These are phyloP conservation scores for Malus hybrid DNA, from an alignment of 331 rosid species.

Conservation along the genomic window DNA sequence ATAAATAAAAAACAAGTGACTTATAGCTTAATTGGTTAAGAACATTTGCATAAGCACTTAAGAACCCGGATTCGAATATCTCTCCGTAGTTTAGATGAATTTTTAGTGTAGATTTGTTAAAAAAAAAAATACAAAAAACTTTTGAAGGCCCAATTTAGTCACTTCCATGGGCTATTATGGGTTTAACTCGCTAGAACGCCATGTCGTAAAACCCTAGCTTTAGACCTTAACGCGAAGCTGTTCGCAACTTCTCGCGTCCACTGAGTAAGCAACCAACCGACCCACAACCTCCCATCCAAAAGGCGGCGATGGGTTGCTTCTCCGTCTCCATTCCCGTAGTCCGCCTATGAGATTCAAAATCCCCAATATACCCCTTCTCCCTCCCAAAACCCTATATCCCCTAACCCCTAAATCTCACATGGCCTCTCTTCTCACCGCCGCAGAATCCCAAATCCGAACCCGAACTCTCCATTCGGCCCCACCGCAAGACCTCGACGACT, in stretches of 20 bases:
- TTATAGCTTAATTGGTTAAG: no score
- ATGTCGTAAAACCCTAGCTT: no score
- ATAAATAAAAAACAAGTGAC: no score
- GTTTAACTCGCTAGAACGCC: no score
- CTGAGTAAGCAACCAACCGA: neutral
- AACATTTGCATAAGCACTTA: no score
- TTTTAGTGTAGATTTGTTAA: no score
- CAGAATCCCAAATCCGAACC: neutral
- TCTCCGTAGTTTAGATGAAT: no score
- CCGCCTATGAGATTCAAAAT: constrained; percentile 53
- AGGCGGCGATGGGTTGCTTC: constrained; percentile 11
- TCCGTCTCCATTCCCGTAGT: constrained; percentile 20
- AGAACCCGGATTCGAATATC: no score
- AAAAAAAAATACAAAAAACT: no score
- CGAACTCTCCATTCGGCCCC: constrained; percentile 15
- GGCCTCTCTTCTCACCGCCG: constrained; percentile 25
- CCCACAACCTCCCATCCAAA: neutral
- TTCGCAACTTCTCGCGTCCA: neutral
- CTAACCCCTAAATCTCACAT: constrained; percentile 17
- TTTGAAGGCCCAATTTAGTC: neutral
- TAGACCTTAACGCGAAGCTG: neutral
- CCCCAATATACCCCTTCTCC: constrained; percentile 8
- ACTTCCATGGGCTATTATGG: neutral
- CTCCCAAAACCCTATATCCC: constrained; percentile 9
- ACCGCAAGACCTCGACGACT: constrained; percentile 29